phyloP scores from a whole-genome alignment of 108 stramenopile species.

The Aurantiochytrium sp. region DNA sequence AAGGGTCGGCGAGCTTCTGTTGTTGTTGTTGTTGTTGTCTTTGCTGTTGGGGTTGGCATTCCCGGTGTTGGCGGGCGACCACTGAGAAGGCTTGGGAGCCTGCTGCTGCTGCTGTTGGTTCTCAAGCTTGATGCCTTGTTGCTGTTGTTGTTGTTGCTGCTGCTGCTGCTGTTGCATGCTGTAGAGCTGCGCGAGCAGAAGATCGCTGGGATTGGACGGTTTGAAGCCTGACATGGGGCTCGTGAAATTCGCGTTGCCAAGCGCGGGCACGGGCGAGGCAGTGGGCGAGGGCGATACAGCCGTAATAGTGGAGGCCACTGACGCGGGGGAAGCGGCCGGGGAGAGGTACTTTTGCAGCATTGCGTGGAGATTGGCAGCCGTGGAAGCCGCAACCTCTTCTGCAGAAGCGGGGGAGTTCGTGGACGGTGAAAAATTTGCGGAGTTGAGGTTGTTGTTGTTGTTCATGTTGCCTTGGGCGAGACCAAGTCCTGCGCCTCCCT shows the following conservation, averaged over 20 bases:
- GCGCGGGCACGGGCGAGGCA: background rate
- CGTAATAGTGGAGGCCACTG: background rate
- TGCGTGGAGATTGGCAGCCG: background rate
- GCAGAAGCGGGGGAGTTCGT: background rate
- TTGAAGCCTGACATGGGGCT: background rate
- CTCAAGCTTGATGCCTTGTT: background rate
- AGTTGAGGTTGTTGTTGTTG: background rate
- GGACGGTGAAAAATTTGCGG: too few species aligned
- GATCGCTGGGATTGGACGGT: background rate
- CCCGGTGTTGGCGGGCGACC: too few species aligned
- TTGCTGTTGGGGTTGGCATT: background rate
- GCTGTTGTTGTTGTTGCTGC: background rate
- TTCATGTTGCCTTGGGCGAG: background rate
- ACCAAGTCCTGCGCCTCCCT: too few species aligned
- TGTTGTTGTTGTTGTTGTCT: background rate
- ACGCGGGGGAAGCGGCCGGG: background rate
- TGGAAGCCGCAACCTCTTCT: background rate
- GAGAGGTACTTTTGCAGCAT: background rate
- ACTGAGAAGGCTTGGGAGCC: too few species aligned
- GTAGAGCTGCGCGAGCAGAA: background rate
- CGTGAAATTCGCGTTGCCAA: background rate
- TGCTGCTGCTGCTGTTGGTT: too few species aligned
- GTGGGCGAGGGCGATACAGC: background rate
- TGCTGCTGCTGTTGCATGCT: background rate
- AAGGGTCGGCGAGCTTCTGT: background rate